These are phyloP conservation scores for Exsudoporus frostii DNA, from an alignment of 768 basidiomycete genomes.

Conservation along the genomic window DNA sequence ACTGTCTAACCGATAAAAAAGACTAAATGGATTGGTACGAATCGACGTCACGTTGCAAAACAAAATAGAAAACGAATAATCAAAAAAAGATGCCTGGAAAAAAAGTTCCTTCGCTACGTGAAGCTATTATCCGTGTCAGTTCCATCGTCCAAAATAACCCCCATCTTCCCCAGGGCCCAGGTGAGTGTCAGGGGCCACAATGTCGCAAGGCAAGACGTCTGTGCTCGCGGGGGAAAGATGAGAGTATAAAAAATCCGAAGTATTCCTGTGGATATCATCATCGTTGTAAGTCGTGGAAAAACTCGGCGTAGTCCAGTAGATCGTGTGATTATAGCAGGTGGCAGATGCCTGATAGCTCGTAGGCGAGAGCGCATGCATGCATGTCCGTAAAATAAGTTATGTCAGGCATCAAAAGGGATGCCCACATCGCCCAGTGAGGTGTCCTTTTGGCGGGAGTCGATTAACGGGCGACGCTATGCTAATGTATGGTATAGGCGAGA, in stretches of 20 bases:
- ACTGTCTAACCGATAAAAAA: conserved; percentile 9
- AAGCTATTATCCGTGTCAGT: conserved; percentile 29
- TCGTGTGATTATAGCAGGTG: conserved; percentile 30
- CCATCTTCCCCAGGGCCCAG: conserved; percentile 1
- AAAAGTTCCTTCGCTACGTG: conserved; percentile 21
- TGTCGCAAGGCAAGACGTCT: conserved; percentile 2
- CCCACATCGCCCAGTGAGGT: conserved; percentile 9
- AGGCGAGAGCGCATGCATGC: conserved; percentile 20
- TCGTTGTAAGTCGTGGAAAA: conserved; percentile 24
- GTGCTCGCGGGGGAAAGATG: conserved; percentile 14
- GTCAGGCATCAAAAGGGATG: conserved; percentile 2
- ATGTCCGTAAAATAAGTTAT: conserved; percentile 30
- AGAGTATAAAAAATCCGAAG: conserved; percentile 22
- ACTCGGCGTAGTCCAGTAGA: conserved; percentile 10
- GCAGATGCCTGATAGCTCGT: conserved; percentile 14
- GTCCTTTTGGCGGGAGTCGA: conserved; percentile 18
- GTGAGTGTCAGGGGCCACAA: conserved; percentile 3
- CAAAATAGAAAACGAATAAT: conserved; percentile 34
- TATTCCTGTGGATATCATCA: conserved; percentile 26
- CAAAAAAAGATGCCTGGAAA: conserved; percentile 9
- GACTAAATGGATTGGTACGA: conserved; percentile 25
- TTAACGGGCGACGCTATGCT: conserved; percentile 26
- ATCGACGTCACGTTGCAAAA: conserved; percentile 22
- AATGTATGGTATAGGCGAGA: conserved; percentile 34
- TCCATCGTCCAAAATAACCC: conserved; percentile 19